Conservation (phyloP, 495 filamentous ascomycete species). For the Aspergillus campestris region DNA sequence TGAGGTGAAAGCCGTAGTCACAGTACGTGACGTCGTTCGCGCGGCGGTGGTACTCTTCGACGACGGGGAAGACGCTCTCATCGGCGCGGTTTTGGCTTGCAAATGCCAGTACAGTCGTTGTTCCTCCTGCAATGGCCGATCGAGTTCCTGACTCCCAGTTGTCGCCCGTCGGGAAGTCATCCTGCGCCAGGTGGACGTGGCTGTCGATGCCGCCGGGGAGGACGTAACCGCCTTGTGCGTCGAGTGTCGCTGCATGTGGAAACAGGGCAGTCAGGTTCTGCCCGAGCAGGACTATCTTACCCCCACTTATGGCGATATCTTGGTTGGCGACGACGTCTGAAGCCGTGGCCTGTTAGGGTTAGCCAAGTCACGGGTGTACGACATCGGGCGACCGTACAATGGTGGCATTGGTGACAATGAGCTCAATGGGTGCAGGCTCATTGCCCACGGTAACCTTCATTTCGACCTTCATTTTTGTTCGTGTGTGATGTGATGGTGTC, state of each 20-base stretch:
- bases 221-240: constrained; percentile 24
- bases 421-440: neutral
- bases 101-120: constrained; percentile 52
- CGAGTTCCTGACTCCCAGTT: constrained; percentile 41
- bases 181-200: constrained; percentile 39
- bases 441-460: neutral
- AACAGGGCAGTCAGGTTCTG: constrained; percentile 22
- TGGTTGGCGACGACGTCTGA: constrained; percentile 30
- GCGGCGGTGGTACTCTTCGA: constrained; percentile 39
- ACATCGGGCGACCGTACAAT: constrained; percentile 5
- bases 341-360: constrained; percentile 24
- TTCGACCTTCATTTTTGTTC: no score
- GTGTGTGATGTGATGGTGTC: no score
- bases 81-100: constrained; percentile 45
- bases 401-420: constrained; percentile 12
- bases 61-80: constrained; percentile 37
- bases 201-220: constrained; percentile 38
- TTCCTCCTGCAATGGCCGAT: constrained; percentile 51
- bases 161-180: constrained; percentile 39
- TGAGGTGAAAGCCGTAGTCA: constrained; percentile 55
- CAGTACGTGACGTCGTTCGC: constrained; percentile 42
- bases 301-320: constrained; percentile 46
- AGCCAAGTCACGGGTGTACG: neutral
- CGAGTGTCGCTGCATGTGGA: constrained; percentile 18
- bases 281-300: constrained; percentile 41